These are phyloP conservation scores for Coniosporium tulheliwenetii DNA, from an alignment of 2,329 filamentous ascomycete genomes.

Conservation along the genomic window DNA sequence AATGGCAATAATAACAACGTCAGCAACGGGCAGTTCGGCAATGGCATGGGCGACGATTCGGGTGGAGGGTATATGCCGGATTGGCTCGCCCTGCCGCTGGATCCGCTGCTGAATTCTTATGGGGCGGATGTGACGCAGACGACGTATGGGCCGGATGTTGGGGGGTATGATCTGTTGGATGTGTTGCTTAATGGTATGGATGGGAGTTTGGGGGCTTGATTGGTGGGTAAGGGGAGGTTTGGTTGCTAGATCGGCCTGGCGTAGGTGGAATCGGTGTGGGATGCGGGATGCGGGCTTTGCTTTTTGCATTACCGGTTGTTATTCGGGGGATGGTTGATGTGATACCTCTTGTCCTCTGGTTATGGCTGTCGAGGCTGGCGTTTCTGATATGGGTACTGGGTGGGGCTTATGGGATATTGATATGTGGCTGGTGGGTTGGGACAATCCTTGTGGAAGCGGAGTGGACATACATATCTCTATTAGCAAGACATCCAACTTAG, in stretches of 20 bases:
- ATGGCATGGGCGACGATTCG: constrained; percentile 2
- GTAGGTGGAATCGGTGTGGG: too few species aligned
- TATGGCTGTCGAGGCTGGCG: too few species aligned
- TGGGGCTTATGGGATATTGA: too few species aligned
- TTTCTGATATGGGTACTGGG: too few species aligned
- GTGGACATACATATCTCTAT: too few species aligned
- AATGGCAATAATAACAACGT: constrained; percentile 6
- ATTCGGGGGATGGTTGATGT: too few species aligned
- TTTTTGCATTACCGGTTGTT: too few species aligned
- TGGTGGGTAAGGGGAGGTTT: not conserved
- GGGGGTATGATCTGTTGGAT: constrained; percentile 36
- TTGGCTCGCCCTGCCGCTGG: constrained; percentile 46
- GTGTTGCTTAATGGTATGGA: constrained; percentile 22
- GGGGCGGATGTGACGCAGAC: constrained; percentile 41
- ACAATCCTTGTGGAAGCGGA: too few species aligned
- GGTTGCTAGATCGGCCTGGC: not conserved
- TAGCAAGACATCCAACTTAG: too few species aligned
- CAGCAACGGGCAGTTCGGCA: constrained; percentile 7
- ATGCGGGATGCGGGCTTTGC: too few species aligned
- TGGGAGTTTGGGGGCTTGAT: not conserved
- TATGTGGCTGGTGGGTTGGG: too few species aligned
- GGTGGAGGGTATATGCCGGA: constrained; percentile 26
- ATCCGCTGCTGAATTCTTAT: constrained; percentile 42
- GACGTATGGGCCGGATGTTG: constrained; percentile 48
- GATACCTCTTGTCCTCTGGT: too few species aligned